Evolutionary conservation across 176 grass and related monocot species (phyloP).

Genomic region (Alloteropsis semialata): DNA sequence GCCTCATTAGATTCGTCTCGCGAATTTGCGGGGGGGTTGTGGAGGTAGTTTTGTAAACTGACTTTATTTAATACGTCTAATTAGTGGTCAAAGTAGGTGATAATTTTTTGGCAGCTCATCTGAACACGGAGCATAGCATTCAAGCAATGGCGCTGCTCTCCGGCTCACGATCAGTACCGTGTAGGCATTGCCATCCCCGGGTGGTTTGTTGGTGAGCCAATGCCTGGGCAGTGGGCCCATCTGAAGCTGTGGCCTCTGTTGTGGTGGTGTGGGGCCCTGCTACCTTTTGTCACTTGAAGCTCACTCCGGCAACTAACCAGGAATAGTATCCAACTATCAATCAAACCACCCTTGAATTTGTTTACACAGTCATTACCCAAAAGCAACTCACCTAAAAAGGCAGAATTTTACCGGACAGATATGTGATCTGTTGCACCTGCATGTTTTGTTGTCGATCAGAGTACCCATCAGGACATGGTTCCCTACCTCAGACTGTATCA

Average conservation of each 20-base stretch:
- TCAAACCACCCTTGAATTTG: background rate
- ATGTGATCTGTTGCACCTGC: background rate
- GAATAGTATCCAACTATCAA: background rate
- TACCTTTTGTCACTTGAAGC: background rate
- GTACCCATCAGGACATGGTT: background rate
- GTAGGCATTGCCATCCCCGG: background rate
- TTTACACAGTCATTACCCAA: background rate
- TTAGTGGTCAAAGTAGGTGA: no score
- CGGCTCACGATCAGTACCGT: background rate
- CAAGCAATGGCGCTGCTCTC: background rate
- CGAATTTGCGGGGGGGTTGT: no score
- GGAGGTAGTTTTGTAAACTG: no score
- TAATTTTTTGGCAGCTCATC: no score
- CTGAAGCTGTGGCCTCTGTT: background rate
- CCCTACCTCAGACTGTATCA: background rate
- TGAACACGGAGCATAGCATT: no score
- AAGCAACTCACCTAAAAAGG: background rate
- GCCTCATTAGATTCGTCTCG: no score
- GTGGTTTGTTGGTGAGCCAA: no score
- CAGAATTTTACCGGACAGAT: background rate
- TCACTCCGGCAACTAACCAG: slow-evolving; percentile 20
- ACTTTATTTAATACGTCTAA: no score
- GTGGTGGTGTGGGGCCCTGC: background rate
- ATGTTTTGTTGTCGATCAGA: background rate
- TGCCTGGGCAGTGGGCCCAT: no score